These are phyloP conservation scores for Porcisia deanei DNA, from an alignment of 208 protist genomes.

Conservation along the genomic window DNA sequence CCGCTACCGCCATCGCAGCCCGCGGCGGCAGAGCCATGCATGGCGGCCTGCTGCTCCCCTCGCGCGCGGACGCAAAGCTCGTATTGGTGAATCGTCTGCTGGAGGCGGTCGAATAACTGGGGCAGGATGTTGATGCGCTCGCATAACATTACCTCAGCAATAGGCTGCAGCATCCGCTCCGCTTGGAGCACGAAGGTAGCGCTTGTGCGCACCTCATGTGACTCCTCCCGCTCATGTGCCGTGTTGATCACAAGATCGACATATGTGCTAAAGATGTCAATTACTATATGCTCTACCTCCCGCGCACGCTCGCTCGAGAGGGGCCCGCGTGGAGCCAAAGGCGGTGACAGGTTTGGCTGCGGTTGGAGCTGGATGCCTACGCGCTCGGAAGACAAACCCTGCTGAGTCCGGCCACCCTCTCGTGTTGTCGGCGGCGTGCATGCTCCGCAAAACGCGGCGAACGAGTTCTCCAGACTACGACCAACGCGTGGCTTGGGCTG, in stretches of 20 bases:
- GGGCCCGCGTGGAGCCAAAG: conserved; percentile 18
- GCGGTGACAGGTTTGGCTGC: not conserved
- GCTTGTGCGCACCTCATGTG: conserved; percentile 67
- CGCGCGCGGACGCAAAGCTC: conserved; percentile 56
- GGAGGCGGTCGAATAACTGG: conserved; percentile 48
- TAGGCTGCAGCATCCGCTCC: conserved; percentile 70
- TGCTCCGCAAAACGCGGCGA: conserved; percentile 19
- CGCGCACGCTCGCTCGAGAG: conserved; percentile 24
- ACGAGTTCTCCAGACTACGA: conserved; percentile 11
- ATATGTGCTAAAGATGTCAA: conserved; percentile 58
- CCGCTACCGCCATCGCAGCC: not conserved
- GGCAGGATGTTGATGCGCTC: conserved; percentile 59
- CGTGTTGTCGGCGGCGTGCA: conserved; percentile 23
- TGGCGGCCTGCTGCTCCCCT: conserved; percentile 20
- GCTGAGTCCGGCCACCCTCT: conserved; percentile 1
- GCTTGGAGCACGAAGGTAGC: conserved; percentile 74
- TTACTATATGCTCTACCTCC: conserved; percentile 33
- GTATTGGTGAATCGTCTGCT: conserved; percentile 64
- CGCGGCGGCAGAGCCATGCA: not conserved
- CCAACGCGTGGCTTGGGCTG: conserved; percentile 29
- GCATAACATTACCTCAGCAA: conserved; percentile 84
- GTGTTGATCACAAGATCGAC: conserved; percentile 73
- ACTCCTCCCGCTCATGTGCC: conserved; percentile 68
- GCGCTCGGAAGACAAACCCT: conserved; percentile 1
- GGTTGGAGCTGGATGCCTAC: not conserved